These are phyloP conservation scores for Aspergillus hancockii DNA, from an alignment of 495 filamentous ascomycete species.

Conservation along the genomic window DNA sequence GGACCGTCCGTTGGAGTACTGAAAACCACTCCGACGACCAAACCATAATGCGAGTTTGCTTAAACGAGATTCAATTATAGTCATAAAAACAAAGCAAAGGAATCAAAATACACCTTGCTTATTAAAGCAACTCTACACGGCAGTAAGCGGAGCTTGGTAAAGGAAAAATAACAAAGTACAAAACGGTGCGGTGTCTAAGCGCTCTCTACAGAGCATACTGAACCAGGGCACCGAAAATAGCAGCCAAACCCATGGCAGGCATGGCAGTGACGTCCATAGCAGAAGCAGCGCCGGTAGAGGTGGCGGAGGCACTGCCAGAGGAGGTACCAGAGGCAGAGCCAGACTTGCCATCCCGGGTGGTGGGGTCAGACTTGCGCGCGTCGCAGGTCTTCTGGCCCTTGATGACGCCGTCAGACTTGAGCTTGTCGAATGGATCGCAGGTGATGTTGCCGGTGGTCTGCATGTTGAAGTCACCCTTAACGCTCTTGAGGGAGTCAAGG, in stretches of 20 bases:
- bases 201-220: constrained; percentile 47
- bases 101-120: constrained; percentile 40
- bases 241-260: constrained; percentile 45
- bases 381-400: constrained; percentile 64
- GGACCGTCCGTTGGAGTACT: background rate
- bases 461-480: constrained; percentile 85
- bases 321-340: constrained; percentile 29
- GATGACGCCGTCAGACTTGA: constrained; percentile 50
- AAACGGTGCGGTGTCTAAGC: constrained; percentile 18
- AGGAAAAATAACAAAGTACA: constrained; percentile 32
- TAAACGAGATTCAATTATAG: constrained; percentile 50
- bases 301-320: constrained; percentile 38
- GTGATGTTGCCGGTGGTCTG: constrained; percentile 69
- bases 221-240: constrained; percentile 45
- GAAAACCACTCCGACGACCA: constrained; percentile 16
- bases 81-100: constrained; percentile 45
- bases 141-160: constrained; percentile 20
- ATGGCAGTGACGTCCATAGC: constrained; percentile 40
- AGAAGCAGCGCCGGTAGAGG: constrained; percentile 41
- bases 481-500: constrained; percentile 68
- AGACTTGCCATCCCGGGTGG: constrained; percentile 47
- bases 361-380: constrained; percentile 40
- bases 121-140: constrained; percentile 38
- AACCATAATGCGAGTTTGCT: constrained; percentile 37
- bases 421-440: constrained; percentile 49